Base-by-base conservation (phyloP, 192 early-diverging fungal species). In the Backusella liffmaniae region DNA sequence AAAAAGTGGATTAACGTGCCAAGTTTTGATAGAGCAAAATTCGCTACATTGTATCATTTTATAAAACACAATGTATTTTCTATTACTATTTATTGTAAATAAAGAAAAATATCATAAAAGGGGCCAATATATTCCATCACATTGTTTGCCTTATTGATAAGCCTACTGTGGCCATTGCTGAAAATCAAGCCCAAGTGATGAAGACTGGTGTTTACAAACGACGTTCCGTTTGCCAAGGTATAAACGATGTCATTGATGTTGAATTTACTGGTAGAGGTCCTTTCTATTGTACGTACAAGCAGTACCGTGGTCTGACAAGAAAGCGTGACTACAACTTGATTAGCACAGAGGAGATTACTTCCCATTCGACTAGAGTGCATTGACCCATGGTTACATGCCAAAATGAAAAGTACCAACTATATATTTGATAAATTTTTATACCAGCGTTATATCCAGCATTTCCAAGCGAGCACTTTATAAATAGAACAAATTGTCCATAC, bases 351-450 rank as follows among this genome's bases (percentile, higher is more conserved):
- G 66, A 62, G 3, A 75, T 83, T 5, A 76, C 66, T 30, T 59
- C 82, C 36, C 80, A 76, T 44, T 68, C 80, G 65, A n/a, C 41
- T 13, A 56, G 70, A 1, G 75, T 76, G 15, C 78, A 76, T 42
- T 42, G 84, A 49, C 76, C 42, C 15, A 68, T 86, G 39, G 42
- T 72, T 6, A 84, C 85, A 13, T 36, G 78, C 5, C 49, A 66
- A 18, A 37, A 72, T 46, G 83, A 81, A 34, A 72, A 36, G 6
- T 80, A 82, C 49, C 37, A 26, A 51, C 2, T 86, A 86, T 37
- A 56, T 73, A 18, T 86, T 86, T 74, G 72, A 71, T 32, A 72
- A 74, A 5, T 35, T 86, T 15, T 42, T 83, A 4, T 83, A 86
- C 67, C 80, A 84, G 42, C 32, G 75, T 4, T 86, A 84, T 59